phyloP scores from a whole-genome alignment of 116 monocot species.

The Posidonia oceanica region DNA sequence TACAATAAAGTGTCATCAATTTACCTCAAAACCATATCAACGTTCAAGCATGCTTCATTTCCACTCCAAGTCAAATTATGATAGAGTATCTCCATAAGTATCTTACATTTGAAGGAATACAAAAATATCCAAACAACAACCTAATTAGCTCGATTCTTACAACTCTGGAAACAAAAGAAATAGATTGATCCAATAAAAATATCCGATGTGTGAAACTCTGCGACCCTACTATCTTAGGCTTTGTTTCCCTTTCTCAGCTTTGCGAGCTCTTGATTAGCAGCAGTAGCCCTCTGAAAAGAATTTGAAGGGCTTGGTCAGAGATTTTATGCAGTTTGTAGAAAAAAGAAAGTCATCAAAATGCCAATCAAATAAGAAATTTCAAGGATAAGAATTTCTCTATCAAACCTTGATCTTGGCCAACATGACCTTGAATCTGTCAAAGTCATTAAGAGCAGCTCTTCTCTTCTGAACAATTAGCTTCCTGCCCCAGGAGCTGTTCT shows the following conservation, averaged over 20 bases:
- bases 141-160: too few species aligned
- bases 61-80: too few species aligned
- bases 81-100: too few species aligned
- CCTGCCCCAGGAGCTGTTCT: slow-evolving; percentile 75
- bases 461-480: slow-evolving; percentile 74
- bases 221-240: background rate
- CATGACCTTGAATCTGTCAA: slow-evolving; percentile 83
- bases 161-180: background rate
- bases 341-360: background rate
- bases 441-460: slow-evolving; percentile 69
- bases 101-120: too few species aligned
- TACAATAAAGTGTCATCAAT: too few species aligned
- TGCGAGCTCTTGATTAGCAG: slow-evolving; percentile 4
- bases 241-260: slow-evolving; percentile 6
- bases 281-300: slow-evolving; percentile 3
- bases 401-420: slow-evolving; percentile 72
- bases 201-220: background rate
- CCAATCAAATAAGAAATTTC: background rate
- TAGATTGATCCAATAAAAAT: background rate
- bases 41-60: too few species aligned
- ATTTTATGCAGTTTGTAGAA: background rate
- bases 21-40: too few species aligned
- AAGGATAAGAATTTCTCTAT: too few species aligned
- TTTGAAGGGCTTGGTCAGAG: too few species aligned
- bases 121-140: too few species aligned